Base-by-base conservation (phyloP, 164 flowering plant species). In the Amborella trichopoda region DNA sequence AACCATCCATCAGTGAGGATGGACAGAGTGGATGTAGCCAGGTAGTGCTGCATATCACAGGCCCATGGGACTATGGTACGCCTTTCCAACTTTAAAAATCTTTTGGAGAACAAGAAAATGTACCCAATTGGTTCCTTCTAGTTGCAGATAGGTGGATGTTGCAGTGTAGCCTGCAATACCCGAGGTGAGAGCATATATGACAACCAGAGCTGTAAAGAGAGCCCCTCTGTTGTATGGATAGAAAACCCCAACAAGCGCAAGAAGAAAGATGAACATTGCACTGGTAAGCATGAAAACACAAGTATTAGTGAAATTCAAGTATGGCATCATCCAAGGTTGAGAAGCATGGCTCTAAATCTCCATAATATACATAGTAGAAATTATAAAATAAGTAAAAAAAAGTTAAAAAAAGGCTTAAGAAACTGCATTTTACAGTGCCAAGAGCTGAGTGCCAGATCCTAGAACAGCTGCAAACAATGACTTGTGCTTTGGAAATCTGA, bases 81-180 rank as follows among this genome's bases (percentile, higher is more conserved):
- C n/a, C n/a, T n/a, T n/a, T n/a, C n/a, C n/a, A n/a, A n/a, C n/a
- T n/a, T n/a, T n/a, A n/a, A n/a, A n/a, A n/a, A n/a, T n/a, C n/a
- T n/a, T n/a, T n/a, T n/a, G n/a, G n/a, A n/a, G n/a, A n/a, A n/a
- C n/a, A n/a, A n/a, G 19, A 37, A 37, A 18, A 18, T 2, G 14
- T 56, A 62, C 66, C 66, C 66, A 62, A 46, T 62, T 62, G n/a
- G 52, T 56, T 41, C 66, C 66, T 52, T 62, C 66, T 1, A 62
- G 61, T 23, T 62, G 66, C 38, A 49, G 47, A 17, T 62, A 62
- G 48, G 47, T 45, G 16, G 61, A 62, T 14, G 66, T 62, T 25
- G 61, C 61, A 28, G 46, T 48, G 55, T 62, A 62, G 38, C 66
- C 66, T 1, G 66, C 66, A 41, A 62, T 62, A 10, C 66, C 66